Conservation (phyloP, 202 grass and related monocot genomes). For the Elaeis oleifera region DNA sequence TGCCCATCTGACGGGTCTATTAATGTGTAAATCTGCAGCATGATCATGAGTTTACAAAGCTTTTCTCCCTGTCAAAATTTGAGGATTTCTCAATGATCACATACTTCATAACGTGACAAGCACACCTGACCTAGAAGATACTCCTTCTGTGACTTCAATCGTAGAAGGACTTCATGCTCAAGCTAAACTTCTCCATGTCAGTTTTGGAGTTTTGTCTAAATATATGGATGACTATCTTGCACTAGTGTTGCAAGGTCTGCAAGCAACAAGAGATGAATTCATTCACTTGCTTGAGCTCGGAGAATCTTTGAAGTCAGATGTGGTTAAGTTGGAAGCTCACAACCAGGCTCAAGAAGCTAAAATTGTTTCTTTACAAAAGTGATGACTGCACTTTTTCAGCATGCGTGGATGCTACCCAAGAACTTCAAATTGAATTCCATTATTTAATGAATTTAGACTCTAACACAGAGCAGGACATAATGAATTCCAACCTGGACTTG, state of each 20-base stretch:
- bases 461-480: conserved; percentile 37
- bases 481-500: conserved; percentile 27
- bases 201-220: conserved; percentile 56
- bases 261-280: conserved; percentile 46
- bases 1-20: conserved; percentile 10
- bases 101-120: conserved; percentile 25
- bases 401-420: conserved; percentile 46
- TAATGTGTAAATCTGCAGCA: conserved; percentile 37
- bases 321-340: conserved; percentile 46
- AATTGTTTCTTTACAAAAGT: conserved; percentile 43
- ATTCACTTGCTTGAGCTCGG: conserved; percentile 51
- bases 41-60: conserved; percentile 38
- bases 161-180: conserved; percentile 45
- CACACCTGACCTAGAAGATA: conserved; percentile 34
- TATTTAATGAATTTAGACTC: conserved; percentile 31
- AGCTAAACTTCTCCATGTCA: conserved; percentile 35
- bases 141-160: conserved; percentile 46
- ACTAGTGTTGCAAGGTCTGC: conserved; percentile 41
- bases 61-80: conserved; percentile 49
- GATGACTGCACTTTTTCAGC: conserved; percentile 42
- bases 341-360: conserved; percentile 60
- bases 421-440: conserved; percentile 39
- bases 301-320: conserved; percentile 51
- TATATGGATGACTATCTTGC: conserved; percentile 52
- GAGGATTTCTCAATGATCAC: conserved; percentile 47